Evolutionary conservation across 441 rosid species (phyloP), one percentile per base, ranked within the genome.

Genomic region (Corymbia citriodora): DNA sequence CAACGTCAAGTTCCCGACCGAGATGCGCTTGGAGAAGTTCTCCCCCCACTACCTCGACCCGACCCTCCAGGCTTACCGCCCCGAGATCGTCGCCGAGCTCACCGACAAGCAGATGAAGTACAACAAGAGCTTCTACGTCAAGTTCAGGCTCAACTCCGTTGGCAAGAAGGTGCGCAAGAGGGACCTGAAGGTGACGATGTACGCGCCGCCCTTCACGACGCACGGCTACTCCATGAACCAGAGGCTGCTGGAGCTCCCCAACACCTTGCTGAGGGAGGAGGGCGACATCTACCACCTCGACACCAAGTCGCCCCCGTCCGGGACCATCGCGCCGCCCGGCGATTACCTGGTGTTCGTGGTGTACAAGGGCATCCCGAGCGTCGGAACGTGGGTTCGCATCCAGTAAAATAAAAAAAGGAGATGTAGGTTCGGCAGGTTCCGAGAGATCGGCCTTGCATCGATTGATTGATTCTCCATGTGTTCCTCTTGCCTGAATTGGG

Each of bases 21-120:
- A 96, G 88, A 74, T 96, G n/a, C 92, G 96, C 23, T 90, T 96
- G 8, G 97, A 96, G 92, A 96, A 94, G 93, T 96, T 94, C 93
- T 96, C 94, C 0, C 98, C 97, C 2, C 97, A 93, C 68, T 96
- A 95, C 92, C 90, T 96, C 82, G 93, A 95, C 55, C 92, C 94
- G 1, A 36, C 89, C 6, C 83, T 90, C 87, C 89, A 79, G 18
- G 14, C 13, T 17, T 88, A 53, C 50, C 91, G 94, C 53, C 94
- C 94, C 2, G 36, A 88, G 68, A 94, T 96, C 52, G 10, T 91
- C 2, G 31, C 25, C 5, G 88, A 45, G 2, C 15, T 55, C 10
- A 61, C 90, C 15, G 27, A 53, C 8, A 81, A 31, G 31, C 40
- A 52, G 86, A 31, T 96, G 23, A 14, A 10, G 0, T 96, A 93